These are phyloP conservation scores for Bullera alba DNA, from an alignment of 768 basidiomycete species.

Conservation along the genomic window DNA sequence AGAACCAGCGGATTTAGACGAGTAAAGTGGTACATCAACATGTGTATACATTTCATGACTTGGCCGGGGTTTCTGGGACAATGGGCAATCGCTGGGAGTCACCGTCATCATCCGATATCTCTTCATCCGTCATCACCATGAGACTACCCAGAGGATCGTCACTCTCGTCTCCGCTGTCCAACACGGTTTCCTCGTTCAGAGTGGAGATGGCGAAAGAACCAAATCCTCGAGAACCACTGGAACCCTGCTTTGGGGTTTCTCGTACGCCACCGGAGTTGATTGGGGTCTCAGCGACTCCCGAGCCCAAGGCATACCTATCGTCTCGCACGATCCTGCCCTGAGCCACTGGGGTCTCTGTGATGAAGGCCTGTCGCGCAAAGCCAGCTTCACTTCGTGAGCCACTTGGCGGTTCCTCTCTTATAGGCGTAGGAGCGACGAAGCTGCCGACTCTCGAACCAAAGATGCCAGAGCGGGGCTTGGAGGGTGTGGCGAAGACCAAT, in stretches of 20 bases:
- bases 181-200: neutral
- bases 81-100: conserved; percentile 1
- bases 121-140: conserved; percentile 40
- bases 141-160: conserved; percentile 28
- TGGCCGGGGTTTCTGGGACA: conserved; percentile 30
- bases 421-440: conserved; percentile 14
- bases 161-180: conserved; percentile 15
- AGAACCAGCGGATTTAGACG: too few species aligned
- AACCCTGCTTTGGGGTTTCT: neutral
- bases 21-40: too few species aligned
- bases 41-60: neutral
- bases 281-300: neutral
- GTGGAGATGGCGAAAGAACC: neutral
- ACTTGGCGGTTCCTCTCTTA: conserved; percentile 24
- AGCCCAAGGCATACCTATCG: neutral
- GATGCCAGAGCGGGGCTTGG: conserved; percentile 23
- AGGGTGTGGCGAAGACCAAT: conserved; percentile 38
- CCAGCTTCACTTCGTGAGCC: neutral
- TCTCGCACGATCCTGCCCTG: conserved; percentile 1
- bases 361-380: conserved; percentile 9
- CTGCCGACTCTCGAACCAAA: conserved; percentile 6
- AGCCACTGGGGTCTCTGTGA: conserved; percentile 23
- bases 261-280: neutral
- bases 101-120: conserved; percentile 21
- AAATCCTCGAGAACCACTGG: neutral